Conservation (phyloP, 2,329 filamentous ascomycete species). For the Phialophora macrospora region DNA sequence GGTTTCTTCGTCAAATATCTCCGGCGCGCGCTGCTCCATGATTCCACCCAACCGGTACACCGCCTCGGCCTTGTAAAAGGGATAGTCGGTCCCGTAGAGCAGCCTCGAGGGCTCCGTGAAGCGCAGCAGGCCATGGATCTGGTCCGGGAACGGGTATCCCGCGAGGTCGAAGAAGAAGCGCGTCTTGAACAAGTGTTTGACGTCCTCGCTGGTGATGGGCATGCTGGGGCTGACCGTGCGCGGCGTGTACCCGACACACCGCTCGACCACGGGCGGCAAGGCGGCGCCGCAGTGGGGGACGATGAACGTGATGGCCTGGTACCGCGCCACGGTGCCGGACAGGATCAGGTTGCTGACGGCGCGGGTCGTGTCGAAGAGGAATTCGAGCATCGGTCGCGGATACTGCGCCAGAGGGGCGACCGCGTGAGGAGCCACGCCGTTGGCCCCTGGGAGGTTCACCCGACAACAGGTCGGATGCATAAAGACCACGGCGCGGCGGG, state of each 20-base stretch:
- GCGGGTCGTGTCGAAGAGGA: slow-evolving; percentile 59
- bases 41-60: background rate
- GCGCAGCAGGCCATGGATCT: slow-evolving; percentile 44
- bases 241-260: slow-evolving; percentile 13
- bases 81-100: slow-evolving; percentile 18
- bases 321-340: slow-evolving; percentile 51
- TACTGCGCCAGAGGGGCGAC: slow-evolving; percentile 15
- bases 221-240: background rate
- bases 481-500: slow-evolving; percentile 54
- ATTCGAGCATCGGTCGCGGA: slow-evolving; percentile 40
- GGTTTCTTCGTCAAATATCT: background rate
- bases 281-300: slow-evolving; percentile 55
- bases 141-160: slow-evolving; percentile 26
- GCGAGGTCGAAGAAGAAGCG: slow-evolving; percentile 30
- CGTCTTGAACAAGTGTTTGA: slow-evolving; percentile 19
- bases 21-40: background rate
- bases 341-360: slow-evolving; percentile 56
- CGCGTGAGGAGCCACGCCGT: slow-evolving; percentile 46
- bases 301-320: slow-evolving; percentile 54
- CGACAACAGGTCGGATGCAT: slow-evolving; percentile 56
- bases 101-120: slow-evolving; percentile 8
- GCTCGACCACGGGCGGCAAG: slow-evolving; percentile 42
- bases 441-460: background rate
- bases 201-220: slow-evolving; percentile 8
- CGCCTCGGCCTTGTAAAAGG: slow-evolving; percentile 10